Evolutionary conservation across 2,329 filamentous ascomycete species (phyloP).

Genomic region (Teratosphaeriaceae sp.): DNA sequence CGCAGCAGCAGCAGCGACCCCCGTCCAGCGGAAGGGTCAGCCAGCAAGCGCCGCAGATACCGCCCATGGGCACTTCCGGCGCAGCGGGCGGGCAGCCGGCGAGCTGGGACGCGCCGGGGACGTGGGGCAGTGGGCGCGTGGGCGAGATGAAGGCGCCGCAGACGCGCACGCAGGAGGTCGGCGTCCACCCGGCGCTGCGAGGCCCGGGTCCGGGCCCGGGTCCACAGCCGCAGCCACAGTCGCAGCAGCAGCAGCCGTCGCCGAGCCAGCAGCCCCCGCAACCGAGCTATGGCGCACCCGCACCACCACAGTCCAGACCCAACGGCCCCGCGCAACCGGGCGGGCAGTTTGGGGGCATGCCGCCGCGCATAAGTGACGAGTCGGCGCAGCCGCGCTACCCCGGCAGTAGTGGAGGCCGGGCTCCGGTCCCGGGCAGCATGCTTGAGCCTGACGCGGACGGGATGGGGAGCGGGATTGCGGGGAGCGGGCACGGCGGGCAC

Average conservation of each 20-base stretch:
- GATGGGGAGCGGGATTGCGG: too few species aligned
- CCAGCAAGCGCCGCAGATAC: not conserved
- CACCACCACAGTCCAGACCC: not conserved
- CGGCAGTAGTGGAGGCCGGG: too few species aligned
- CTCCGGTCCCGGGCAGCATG: too few species aligned
- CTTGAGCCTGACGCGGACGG: not conserved
- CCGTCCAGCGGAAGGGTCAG: not conserved
- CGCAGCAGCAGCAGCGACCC: not conserved
- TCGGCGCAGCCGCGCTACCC: too few species aligned
- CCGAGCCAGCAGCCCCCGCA: not conserved
- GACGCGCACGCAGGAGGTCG: not conserved
- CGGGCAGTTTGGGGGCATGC: too few species aligned
- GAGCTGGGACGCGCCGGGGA: slow-evolving; percentile 1
- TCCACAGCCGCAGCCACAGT: not conserved
- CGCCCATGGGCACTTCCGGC: not conserved
- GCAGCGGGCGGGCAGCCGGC: not conserved
- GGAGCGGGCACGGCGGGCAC: not conserved
- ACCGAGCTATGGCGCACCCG: not conserved
- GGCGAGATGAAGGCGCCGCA: not conserved
- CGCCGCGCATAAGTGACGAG: not conserved
- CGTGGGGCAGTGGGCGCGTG: slow-evolving; percentile 2
- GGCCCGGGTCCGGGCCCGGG: not conserved
- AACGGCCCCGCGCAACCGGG: not conserved
- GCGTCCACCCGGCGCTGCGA: not conserved
- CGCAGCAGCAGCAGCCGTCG: not conserved